Evolutionary conservation across 2,329 filamentous ascomycete species (phyloP).

Genomic region (Pseudogymnoascus sp.): DNA sequence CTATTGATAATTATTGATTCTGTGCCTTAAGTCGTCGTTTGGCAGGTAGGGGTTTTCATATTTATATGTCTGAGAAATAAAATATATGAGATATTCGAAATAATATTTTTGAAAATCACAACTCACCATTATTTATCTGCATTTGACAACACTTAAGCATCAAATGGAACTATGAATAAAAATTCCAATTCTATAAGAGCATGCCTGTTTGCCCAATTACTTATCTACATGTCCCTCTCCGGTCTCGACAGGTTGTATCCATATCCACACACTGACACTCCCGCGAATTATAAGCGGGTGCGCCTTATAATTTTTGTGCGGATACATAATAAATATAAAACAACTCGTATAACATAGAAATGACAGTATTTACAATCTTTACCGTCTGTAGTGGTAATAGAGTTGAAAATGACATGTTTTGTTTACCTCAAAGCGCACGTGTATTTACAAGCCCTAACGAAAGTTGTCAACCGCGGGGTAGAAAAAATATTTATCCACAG

Average conservation of each 20-base stretch:
- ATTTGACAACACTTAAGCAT: background rate
- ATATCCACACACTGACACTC: background rate
- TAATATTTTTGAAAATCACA: background rate
- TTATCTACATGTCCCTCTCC: background rate
- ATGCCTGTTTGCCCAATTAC: background rate
- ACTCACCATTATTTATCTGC: no score
- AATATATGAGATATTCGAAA: background rate
- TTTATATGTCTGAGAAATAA: background rate
- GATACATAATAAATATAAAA: background rate
- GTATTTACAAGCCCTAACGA: conserved; percentile 7
- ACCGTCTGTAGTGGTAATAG: background rate
- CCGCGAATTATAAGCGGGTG: background rate
- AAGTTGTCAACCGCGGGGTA: conserved; percentile 2
- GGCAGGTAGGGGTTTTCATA: background rate
- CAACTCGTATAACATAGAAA: background rate
- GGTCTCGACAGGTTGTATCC: background rate
- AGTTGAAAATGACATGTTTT: background rate
- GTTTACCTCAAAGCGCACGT: background rate
- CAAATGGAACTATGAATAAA: background rate
- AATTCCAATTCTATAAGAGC: background rate
- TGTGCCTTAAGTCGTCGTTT: background rate
- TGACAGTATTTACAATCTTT: background rate
- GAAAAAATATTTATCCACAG: conserved; percentile 7
- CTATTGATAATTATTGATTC: background rate
- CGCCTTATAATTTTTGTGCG: background rate